Base-by-base conservation (phyloP, 495 filamentous ascomycete genomes). In the Bathelium albidoporum region DNA sequence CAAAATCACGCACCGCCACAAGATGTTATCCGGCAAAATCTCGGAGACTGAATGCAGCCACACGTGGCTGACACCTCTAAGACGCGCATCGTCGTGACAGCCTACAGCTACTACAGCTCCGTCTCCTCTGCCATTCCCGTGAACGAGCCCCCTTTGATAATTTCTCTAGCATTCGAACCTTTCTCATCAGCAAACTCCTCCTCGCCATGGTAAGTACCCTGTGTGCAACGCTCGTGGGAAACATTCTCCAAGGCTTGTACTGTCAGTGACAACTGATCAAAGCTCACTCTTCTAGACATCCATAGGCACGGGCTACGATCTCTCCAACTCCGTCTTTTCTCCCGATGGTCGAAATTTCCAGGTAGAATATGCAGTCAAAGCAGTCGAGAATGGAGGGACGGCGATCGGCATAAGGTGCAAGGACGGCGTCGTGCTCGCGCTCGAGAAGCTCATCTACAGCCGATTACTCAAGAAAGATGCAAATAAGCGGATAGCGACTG, bases 291-390 rank as follows among this genome's bases (percentile, higher is more conserved):
- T 58, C 41, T 65, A 97, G 94, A 98, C 94, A 72, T 98, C 94
- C 70, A 98, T 98, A 86, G 94, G 94, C 73, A 98, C 94, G 70
- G 94, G 94, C 72, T 98, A 98, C 79, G 94, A 98, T 84, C 89
- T 98, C 73, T 89, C 89, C 70, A 98, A 98, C 83, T 97, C 95
- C 70, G 92, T 97, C 78, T 98, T 97, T 81, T 97, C 92, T 39
- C 94, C 94, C 62, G 94, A 98, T 80, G 94, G 94, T 75, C 87
- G 94, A 68, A 98, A 98, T 78, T 98, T 98, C 76, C 94, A 98
- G 77, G 94, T 97, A 74, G 94, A 98, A 81, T 98, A 98, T 78
- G 94, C 94, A 64, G 86, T 94, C 63, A 98, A 98, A 81, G 94
- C 94, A 65, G 94, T 98, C 59, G 94, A 98, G 80, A 97, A 96